Percentiles rank a stretch among this genome's conserved stretches.
phyloP scores from a whole-genome alignment of 192 early-diverging fungal genomes.

The Entomortierella chlamydospora region DNA sequence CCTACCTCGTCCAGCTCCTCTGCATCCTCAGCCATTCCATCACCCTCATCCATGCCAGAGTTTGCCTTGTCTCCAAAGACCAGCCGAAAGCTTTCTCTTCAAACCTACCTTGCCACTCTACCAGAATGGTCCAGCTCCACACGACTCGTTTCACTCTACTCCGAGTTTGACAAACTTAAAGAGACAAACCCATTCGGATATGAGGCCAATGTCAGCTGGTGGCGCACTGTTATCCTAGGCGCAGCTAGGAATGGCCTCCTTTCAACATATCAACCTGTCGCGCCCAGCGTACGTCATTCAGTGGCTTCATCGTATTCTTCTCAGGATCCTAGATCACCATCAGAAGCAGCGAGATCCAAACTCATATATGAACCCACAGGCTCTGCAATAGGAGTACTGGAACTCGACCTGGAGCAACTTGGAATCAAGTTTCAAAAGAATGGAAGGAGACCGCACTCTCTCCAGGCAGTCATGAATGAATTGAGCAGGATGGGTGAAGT shows the following conservation, averaged over 20 bases:
- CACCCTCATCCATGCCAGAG: conserved; percentile 12
- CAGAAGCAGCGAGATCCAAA: neutral
- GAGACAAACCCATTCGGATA: conserved; percentile 57
- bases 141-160: conserved; percentile 55
- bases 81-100: conserved; percentile 21
- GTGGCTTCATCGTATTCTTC: neutral
- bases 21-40: neutral
- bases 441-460: conserved; percentile 23
- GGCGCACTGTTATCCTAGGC: conserved; percentile 53
- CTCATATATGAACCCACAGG: conserved; percentile 36
- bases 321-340: neutral
- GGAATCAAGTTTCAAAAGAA: conserved; percentile 25
- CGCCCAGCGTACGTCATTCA: neutral
- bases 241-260: conserved; percentile 43
- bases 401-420: conserved; percentile 42
- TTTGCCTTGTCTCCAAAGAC: conserved; percentile 12
- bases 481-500: conserved; percentile 36
- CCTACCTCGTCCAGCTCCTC: conserved; percentile 2
- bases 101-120: conserved; percentile 26
- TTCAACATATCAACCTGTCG: conserved; percentile 25
- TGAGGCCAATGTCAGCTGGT: conserved; percentile 56
- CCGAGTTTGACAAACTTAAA: conserved; percentile 56
- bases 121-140: conserved; percentile 45
- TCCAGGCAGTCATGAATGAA: conserved; percentile 33
- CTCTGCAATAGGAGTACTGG: conserved; percentile 34